Evolutionary conservation across 441 rosid species (phyloP).

Genomic region (Populus tomentosa): DNA sequence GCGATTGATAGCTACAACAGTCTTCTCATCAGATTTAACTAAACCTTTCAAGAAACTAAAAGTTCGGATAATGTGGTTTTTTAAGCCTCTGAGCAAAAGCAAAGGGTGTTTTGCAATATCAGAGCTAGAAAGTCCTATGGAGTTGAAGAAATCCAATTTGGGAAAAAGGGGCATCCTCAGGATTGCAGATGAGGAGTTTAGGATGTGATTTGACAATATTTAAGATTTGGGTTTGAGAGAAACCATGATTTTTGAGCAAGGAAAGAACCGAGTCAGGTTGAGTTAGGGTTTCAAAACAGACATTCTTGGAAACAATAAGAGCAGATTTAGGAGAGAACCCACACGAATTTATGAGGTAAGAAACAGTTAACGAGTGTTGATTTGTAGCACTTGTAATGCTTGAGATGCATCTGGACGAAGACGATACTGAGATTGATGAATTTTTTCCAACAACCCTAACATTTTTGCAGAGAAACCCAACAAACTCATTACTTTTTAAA

Average conservation of each 20-base stretch:
- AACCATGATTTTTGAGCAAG: slow-evolving; percentile 23
- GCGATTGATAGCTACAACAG: slow-evolving; percentile 3
- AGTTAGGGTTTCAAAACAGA: slow-evolving; percentile 22
- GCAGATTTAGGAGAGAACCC: slow-evolving; percentile 33
- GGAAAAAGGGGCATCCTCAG: slow-evolving; percentile 23
- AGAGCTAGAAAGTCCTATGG: slow-evolving; percentile 21
- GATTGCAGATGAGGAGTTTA: neutral
- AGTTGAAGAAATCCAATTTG: slow-evolving; percentile 28
- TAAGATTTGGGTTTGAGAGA: slow-evolving; percentile 26
- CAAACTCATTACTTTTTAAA: too few relatives aligned
- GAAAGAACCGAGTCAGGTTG: slow-evolving; percentile 20
- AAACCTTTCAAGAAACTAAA: slow-evolving; percentile 15
- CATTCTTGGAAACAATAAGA: slow-evolving; percentile 14
- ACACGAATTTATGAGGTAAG: slow-evolving; percentile 30
- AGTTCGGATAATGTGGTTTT: slow-evolving; percentile 18
- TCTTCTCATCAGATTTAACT: slow-evolving; percentile 14
- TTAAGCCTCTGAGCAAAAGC: slow-evolving; percentile 19
- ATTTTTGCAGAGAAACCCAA: too few relatives aligned
- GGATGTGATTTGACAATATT: slow-evolving; percentile 16
- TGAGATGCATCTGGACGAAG: neutral
- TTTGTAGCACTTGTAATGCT: neutral
- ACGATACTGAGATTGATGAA: neutral
- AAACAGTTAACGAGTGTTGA: slow-evolving; percentile 15
- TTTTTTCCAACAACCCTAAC: neutral
- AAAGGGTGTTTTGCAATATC: slow-evolving; percentile 13